Base-by-base conservation (phyloP, 495 filamentous ascomycete genomes). In the Annulohypoxylon nitens region DNA sequence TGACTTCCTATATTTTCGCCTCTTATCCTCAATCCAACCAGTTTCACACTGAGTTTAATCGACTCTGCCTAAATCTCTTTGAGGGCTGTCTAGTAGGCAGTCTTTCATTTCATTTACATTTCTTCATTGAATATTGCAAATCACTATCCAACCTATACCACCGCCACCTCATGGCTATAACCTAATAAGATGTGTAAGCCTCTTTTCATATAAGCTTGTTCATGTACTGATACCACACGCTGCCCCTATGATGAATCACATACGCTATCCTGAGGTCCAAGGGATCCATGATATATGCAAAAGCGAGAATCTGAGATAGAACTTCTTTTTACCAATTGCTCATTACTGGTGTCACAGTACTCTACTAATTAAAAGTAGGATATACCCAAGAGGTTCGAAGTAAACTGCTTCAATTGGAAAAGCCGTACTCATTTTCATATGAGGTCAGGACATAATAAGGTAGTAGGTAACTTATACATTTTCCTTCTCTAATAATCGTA, bases 401-500 rank as follows among this genome's bases (percentile, higher is more conserved):
- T 30, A 1, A 3, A 6, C 30, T 1, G 30, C 30, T 30, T 30
- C 30, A 30, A 30, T 30, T 23, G 23, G 6, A 50, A 9, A 50
- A 23, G n/a, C 23, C 47, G 23, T 50, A 23, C 1, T 50, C 16
- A 50, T 50, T 14, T 11, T 14, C 8, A 20, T 7, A 9, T 16
- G 55, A 59, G 33, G 20, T 20, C 18, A 16, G 23, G 8, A 34
- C 26, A 34, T 36, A 53, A 23, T 23, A 23, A 23, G 20, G 1
- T 23, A 23, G 1, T 23, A 23, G 20, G 20, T 39, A 11, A 2
- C 20, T 14, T 12, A 45, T 75, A 66, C 34, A 62, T 57, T 2
- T 5, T 64, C 1, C 20, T 45, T 39, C 16, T 67, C 50, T 71
- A 86, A 73, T 97, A 98, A 34, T 96, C 92, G 79, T 97, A 98